These are phyloP conservation scores for Penicillium macrosclerotiorum DNA, from an alignment of 495 filamentous ascomycete species.

Conservation along the genomic window DNA sequence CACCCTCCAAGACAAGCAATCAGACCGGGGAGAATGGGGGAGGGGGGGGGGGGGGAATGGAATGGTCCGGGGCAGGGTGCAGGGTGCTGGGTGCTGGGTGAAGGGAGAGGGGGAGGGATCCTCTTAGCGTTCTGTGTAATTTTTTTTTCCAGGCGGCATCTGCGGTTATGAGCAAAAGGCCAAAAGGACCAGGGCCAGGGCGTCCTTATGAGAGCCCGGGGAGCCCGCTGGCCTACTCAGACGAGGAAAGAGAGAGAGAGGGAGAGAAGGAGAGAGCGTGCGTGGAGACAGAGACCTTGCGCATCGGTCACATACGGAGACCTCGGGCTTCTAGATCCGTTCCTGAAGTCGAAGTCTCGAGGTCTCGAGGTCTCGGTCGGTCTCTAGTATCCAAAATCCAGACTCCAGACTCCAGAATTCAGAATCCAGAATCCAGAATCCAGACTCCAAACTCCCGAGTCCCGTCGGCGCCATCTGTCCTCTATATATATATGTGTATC, in stretches of 20 bases:
- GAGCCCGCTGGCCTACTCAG: too few species aligned
- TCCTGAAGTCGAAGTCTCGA: too few species aligned
- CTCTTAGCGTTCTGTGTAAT: not conserved
- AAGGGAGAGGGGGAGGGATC: not conserved
- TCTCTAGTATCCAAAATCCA: too few species aligned
- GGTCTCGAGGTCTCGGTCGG: too few species aligned
- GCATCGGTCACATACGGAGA: slow-evolving; percentile 9
- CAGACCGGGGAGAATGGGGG: too few species aligned
- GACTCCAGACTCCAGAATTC: too few species aligned
- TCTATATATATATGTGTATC: too few species aligned
- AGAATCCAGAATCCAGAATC: too few species aligned
- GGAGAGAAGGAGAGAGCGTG: not conserved
- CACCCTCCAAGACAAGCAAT: too few species aligned
- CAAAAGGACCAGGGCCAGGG: not conserved
- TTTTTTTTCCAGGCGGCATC: slow-evolving; percentile 18
- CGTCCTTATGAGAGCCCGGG: slow-evolving; percentile 11
- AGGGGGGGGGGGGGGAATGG: too few species aligned
- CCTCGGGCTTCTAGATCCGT: not conserved
- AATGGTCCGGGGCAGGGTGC: too few species aligned
- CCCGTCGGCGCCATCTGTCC: slow-evolving; percentile 2
- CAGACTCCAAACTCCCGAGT: not conserved
- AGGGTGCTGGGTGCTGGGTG: not conserved
- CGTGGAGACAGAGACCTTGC: slow-evolving; percentile 18
- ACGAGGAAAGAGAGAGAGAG: not conserved
- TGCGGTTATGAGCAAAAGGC: slow-evolving; percentile 19